A percentile compares a stretch with the other conserved stretches of the same genome.
phyloP scores from a whole-genome alignment of 441 rosid species.

The Arabidopsis hybrid region DNA sequence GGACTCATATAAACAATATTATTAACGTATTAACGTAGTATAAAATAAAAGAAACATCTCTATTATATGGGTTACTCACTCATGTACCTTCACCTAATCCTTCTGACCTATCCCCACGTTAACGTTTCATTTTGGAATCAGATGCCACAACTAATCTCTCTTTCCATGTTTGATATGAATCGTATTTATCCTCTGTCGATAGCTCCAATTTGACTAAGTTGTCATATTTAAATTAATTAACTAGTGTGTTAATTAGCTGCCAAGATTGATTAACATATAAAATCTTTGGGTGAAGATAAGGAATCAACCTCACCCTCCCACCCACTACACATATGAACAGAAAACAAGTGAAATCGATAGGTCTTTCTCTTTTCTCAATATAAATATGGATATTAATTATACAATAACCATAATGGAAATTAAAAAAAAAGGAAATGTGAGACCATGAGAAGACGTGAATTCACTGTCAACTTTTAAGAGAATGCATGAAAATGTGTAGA shows the following conservation, averaged over 20 bases:
- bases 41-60: slow-evolving; percentile 7
- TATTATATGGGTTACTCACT: slow-evolving; percentile 17
- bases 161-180: slow-evolving; percentile 41
- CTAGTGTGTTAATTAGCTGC: slow-evolving; percentile 38
- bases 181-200: slow-evolving; percentile 29
- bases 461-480: slow-evolving; percentile 42
- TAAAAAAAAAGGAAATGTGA: neutral
- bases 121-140: slow-evolving; percentile 40
- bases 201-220: slow-evolving; percentile 31
- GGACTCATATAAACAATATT: slow-evolving; percentile 4
- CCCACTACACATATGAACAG: slow-evolving; percentile 34
- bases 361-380: slow-evolving; percentile 6
- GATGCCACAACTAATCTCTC: slow-evolving; percentile 42
- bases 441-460: slow-evolving; percentile 41
- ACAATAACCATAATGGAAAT: neutral
- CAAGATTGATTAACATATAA: slow-evolving; percentile 38
- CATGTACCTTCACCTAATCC: slow-evolving; percentile 42
- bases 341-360: slow-evolving; percentile 15
- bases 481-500: slow-evolving; percentile 37
- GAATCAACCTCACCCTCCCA: slow-evolving; percentile 42
- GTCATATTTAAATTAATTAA: slow-evolving; percentile 2
- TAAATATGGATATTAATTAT: neutral
- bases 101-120: slow-evolving; percentile 43
- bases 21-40: neutral
- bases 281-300: slow-evolving; percentile 34